Conservation (phyloP, 768 basidiomycete genomes). For the Agaricus subrufescens region DNA sequence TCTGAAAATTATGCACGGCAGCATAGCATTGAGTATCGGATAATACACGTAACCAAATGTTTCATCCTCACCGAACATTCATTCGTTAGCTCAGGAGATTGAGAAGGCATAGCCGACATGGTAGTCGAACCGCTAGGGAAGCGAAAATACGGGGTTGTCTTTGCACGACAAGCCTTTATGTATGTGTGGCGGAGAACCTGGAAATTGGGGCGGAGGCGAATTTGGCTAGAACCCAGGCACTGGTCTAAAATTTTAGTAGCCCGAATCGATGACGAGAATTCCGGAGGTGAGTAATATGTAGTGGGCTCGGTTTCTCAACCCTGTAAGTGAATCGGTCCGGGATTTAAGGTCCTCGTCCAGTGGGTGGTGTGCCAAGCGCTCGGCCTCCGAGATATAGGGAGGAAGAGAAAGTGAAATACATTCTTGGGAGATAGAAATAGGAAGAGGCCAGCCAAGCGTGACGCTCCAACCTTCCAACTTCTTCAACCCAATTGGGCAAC, state of each 20-base stretch:
- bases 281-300: not conserved
- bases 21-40: not conserved
- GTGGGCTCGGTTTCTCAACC: not conserved
- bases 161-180: not conserved
- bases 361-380: not conserved
- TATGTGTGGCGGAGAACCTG: not conserved
- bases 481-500: not conserved
- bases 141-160: not conserved
- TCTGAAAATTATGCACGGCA: not conserved
- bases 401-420: not conserved
- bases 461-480: not conserved
- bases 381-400: not conserved
- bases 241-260: not conserved
- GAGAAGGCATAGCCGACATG: not conserved
- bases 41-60: not conserved
- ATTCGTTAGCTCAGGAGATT: not conserved
- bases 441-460: not conserved
- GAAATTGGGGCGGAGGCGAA: not conserved
- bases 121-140: not conserved
- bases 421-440: not conserved
- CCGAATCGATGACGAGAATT: not conserved
- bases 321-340: not conserved
- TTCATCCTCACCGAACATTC: not conserved
- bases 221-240: slow-evolving; percentile 5
- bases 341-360: not conserved